Evolutionary conservation across 2,329 filamentous ascomycete genomes (phyloP), one percentile per base, ranked within the genome.

Genomic region (Exophiala viscosa): DNA sequence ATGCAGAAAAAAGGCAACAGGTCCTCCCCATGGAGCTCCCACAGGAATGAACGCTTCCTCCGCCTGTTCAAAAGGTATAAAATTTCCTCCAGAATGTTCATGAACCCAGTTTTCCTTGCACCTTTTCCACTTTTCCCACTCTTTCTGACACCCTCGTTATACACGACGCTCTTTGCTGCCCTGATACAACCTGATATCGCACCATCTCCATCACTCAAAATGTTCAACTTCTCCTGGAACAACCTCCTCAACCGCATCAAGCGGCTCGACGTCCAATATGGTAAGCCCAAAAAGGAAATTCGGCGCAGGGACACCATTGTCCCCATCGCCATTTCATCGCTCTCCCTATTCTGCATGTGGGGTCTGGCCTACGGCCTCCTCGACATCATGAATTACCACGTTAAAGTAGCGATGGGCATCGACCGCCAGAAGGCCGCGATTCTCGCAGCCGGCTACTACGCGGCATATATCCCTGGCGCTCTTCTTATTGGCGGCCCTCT

Each of bases 221-320:
- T 59, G 53, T 15, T 39, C 20, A 48, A 33, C 10, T 76, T 93
- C 69, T 88, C 96, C 70, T 91, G 84, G 15, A 78, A 85, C 18
- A 76, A 70, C 3, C 68, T 80, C 41, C 73, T 79, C 34, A 67
- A 69, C 55, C 65, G 70, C 9, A 59, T 75, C 15, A 70, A 73
- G 55, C 47, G 50, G 18, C 42, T 60, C 41, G 60, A 60, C 45
- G 51, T 58, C 33, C 60, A 62, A 42, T 44, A 46, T 42, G 54
- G 54, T n/a, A 20, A 44, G n/a, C 45, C 49, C 3, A 39, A 23
- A n/a, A 36, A 28, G 14, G 45, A 52, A 17, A 41, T 54, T 45
- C 46, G 50, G 34, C 35, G 31, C 18, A 41, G 48, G 14, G 52
- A 55, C 35, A 60, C 54, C 18, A 45, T 57, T 42, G 18, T 51